These are phyloP conservation scores for Backusella psychrophila DNA, from an alignment of 192 early-diverging fungal genomes.

Conservation along the genomic window DNA sequence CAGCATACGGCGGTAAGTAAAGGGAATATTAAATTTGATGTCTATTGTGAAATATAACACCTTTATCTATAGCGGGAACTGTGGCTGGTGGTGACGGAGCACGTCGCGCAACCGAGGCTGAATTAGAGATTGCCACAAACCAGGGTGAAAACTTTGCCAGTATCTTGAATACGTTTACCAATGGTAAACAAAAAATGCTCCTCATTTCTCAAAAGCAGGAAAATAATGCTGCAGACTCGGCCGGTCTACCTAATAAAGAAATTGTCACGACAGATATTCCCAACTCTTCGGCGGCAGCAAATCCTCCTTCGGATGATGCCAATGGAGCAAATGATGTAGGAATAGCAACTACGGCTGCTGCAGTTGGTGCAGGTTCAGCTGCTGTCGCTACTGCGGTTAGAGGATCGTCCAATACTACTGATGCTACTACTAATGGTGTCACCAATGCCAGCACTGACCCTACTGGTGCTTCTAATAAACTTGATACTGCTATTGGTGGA, in stretches of 20 bases:
- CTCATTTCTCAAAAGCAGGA: not conserved
- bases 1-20: slow-evolving; percentile 27
- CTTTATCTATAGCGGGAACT: not conserved
- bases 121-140: not conserved
- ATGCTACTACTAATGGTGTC: not conserved
- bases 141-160: not conserved
- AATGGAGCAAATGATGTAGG: not conserved
- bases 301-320: not conserved
- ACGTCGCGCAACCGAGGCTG: not conserved
- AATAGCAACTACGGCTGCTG: not conserved
- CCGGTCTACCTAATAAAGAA: not conserved
- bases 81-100: slow-evolving; percentile 3
- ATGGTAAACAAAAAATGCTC: not conserved
- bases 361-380: not conserved
- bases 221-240: not conserved
- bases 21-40: not conserved
- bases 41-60: not conserved
- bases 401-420: not conserved
- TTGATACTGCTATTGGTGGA: not conserved
- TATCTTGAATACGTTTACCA: not conserved
- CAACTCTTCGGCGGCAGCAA: not conserved
- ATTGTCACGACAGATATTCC: not conserved
- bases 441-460: not conserved
- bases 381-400: not conserved
- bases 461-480: not conserved